Evolutionary conservation across 441 rosid species (phyloP).

Genomic region (Isatis lusitanica): DNA sequence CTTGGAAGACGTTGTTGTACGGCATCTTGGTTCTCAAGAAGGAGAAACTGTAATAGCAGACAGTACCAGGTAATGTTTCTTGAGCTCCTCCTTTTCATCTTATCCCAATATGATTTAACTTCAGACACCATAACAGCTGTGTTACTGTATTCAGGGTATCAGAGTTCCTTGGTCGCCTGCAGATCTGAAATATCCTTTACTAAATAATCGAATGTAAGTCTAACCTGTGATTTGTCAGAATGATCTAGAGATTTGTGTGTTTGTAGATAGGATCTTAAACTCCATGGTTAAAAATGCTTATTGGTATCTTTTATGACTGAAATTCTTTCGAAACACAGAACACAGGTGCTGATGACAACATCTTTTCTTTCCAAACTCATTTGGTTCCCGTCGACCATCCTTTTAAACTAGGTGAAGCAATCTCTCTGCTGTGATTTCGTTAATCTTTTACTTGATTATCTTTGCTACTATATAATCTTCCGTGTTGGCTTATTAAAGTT

Average conservation of each 20-base stretch:
- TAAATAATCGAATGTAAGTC: slow-evolving; percentile 37
- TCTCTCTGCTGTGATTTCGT: neutral
- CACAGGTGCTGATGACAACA: slow-evolving; percentile 22
- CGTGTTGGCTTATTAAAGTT: slow-evolving; percentile 16
- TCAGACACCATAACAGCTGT: no score
- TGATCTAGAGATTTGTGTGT: neutral
- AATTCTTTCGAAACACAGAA: slow-evolving; percentile 11
- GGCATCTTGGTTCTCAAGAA: slow-evolving; percentile 74
- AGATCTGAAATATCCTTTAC: slow-evolving; percentile 43
- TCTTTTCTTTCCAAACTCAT: slow-evolving; percentile 17
- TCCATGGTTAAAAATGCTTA: neutral
- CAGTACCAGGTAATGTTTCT: slow-evolving; percentile 56
- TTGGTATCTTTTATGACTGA: neutral
- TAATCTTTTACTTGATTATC: neutral
- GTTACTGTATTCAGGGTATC: slow-evolving; percentile 56
- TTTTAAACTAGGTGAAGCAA: slow-evolving; percentile 17
- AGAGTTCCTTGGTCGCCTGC: slow-evolving; percentile 63
- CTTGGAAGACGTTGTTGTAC: slow-evolving; percentile 67
- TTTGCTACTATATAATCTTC: neutral
- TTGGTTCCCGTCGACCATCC: slow-evolving; percentile 18
- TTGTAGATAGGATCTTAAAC: neutral
- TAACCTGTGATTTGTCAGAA: neutral
- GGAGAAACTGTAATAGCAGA: slow-evolving; percentile 62
- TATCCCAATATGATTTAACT: no score
- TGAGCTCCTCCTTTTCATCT: no score